These are phyloP conservation scores for Dioscorea alata DNA, from an alignment of 106 monocot genomes.

Conservation along the genomic window DNA sequence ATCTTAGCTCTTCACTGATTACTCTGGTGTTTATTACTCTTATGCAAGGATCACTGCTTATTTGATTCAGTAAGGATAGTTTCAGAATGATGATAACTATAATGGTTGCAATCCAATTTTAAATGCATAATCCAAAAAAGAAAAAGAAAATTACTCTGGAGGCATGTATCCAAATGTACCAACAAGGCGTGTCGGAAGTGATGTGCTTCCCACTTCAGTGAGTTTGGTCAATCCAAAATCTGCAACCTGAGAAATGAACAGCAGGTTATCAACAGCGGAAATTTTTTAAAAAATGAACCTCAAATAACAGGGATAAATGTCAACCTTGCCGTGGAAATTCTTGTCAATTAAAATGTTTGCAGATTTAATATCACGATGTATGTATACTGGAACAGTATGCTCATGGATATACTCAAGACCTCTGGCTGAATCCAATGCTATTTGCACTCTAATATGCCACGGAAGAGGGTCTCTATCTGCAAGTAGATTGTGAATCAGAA, in stretches of 20 bases:
- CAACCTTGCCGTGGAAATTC: conserved; percentile 79
- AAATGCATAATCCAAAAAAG: neutral
- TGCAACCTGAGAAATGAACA: conserved; percentile 58
- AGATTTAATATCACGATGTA: conserved; percentile 97
- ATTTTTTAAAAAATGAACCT: neutral
- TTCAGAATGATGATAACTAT: no score
- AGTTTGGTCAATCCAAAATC: conserved; percentile 98
- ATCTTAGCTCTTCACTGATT: no score
- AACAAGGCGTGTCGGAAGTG: conserved; percentile 51
- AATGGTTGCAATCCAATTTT: no score
- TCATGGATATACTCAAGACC: conserved; percentile 97
- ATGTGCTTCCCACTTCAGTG: conserved; percentile 58
- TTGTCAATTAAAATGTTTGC: conserved; percentile 92
- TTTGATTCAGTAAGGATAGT: no score
- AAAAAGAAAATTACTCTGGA: conserved; percentile 69
- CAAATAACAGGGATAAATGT: neutral
- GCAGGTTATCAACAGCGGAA: neutral
- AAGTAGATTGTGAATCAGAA: conserved; percentile 3
- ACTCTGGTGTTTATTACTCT: no score
- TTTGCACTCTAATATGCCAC: conserved; percentile 82
- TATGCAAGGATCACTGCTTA: no score
- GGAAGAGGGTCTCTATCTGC: conserved; percentile 60
- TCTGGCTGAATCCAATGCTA: conserved; percentile 94
- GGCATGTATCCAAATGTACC: conserved; percentile 99
- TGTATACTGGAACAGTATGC: conserved; percentile 84